These are phyloP conservation scores for Boechera divaricarpa DNA, from an alignment of 345 rosid species.

Conservation along the genomic window DNA sequence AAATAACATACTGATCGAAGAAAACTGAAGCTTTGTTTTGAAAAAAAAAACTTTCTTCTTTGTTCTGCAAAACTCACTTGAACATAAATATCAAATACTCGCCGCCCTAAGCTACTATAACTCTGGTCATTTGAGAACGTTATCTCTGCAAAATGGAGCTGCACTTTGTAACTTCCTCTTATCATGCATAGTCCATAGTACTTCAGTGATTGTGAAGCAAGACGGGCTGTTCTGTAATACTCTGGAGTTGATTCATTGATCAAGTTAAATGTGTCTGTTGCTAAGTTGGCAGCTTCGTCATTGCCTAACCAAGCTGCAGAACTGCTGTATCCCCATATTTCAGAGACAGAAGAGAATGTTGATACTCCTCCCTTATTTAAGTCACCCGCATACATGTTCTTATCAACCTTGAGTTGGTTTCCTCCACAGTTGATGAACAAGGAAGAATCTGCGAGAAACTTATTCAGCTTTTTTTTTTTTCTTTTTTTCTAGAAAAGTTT, in stretches of 20 bases:
- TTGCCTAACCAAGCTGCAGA: slow-evolving; percentile 57
- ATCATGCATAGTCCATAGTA: slow-evolving; percentile 82
- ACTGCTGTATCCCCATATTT: slow-evolving; percentile 83
- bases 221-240: slow-evolving; percentile 66
- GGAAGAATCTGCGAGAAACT: slow-evolving; percentile 59
- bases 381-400: slow-evolving; percentile 61
- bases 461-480: too few relatives aligned
- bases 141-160: slow-evolving; percentile 90
- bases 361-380: slow-evolving; percentile 47
- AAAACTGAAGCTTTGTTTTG: neutral
- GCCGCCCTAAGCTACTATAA: slow-evolving; percentile 67
- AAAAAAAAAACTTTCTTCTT: neutral
- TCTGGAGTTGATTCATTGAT: slow-evolving; percentile 45
- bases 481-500: neutral
- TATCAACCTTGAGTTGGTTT: neutral
- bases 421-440: slow-evolving; percentile 91
- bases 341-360: slow-evolving; percentile 39
- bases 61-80: slow-evolving; percentile 58
- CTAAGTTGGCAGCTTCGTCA: neutral
- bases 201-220: slow-evolving; percentile 74
- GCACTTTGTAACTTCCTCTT: slow-evolving; percentile 63
- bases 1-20: neutral
- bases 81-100: slow-evolving; percentile 76
- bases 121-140: slow-evolving; percentile 59
- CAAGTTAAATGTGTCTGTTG: slow-evolving; percentile 44